phyloP scores from a whole-genome alignment of 75 land plant species.

The Selaginella tamariscina region DNA sequence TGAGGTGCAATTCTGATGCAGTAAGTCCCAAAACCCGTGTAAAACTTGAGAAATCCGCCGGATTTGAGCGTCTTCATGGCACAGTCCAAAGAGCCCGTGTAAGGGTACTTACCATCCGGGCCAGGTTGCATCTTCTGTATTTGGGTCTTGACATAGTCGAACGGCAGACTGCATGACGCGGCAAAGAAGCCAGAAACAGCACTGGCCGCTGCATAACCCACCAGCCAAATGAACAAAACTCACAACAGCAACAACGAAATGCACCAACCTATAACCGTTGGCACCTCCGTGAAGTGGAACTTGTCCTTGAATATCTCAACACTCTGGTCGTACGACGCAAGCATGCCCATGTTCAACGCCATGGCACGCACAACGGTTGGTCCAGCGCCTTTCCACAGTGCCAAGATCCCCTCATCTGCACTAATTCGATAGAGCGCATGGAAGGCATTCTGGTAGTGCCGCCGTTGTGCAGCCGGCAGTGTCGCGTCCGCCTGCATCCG shows the following conservation, averaged over 20 bases:
- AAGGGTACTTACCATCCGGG: conserved; percentile 8
- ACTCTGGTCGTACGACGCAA: conserved; percentile 5
- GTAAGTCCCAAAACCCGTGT: conserved; percentile 6
- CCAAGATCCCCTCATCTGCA: conserved; percentile 1
- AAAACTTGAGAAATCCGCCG: conserved; percentile 1
- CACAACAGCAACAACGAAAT: no score
- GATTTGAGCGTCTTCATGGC: not conserved
- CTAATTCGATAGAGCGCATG: conserved; percentile 1
- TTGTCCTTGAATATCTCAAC: not conserved
- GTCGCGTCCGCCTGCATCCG: conserved; percentile 9
- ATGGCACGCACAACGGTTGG: conserved; percentile 6
- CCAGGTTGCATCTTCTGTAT: conserved; percentile 13
- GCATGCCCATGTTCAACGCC: conserved; percentile 12
- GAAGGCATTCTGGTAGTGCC: conserved; percentile 5
- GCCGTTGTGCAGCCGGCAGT: not conserved
- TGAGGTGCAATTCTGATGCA: conserved; percentile 10
- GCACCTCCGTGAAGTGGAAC: conserved; percentile 3
- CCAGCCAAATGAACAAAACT: no score
- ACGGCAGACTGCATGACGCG: conserved; percentile 9
- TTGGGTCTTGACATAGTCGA: conserved; percentile 13
- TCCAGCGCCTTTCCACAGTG: conserved; percentile 10
- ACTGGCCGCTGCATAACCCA: conserved; percentile 1
- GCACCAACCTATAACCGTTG: conserved; percentile 2
- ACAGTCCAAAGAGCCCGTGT: conserved; percentile 6
- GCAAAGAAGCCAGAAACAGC: conserved; percentile 11